Conservation (phyloP, 257 asterid genomes). For the Gentiana straminea region DNA sequence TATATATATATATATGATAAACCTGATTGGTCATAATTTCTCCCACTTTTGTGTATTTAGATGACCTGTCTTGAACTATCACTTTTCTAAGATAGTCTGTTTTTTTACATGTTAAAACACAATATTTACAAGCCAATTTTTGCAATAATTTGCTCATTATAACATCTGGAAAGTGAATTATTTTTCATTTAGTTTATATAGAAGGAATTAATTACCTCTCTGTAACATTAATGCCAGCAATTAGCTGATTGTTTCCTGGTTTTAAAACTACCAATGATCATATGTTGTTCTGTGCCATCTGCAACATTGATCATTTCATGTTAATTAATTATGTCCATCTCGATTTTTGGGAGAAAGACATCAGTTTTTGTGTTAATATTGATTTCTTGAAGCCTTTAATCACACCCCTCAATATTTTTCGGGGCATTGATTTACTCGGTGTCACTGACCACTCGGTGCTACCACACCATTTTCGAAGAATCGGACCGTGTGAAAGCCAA, state of each 20-base stretch:
- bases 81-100: conserved; percentile 65
- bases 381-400: no score
- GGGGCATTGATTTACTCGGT: no score
- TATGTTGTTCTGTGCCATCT: conserved; percentile 70
- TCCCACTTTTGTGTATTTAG: conserved; percentile 63
- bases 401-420: no score
- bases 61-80: conserved; percentile 48
- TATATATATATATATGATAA: neutral
- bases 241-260: conserved; percentile 48
- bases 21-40: conserved; percentile 80
- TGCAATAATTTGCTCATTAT: no score
- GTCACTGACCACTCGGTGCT: no score
- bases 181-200: no score
- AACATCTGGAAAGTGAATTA: no score
- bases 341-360: no score
- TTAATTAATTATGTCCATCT: neutral
- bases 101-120: neutral
- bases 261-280: conserved; percentile 74
- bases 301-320: conserved; percentile 6
- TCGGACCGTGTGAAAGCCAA: no score
- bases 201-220: conserved; percentile 40
- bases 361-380: no score
- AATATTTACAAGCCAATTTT: no score
- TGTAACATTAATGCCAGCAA: conserved; percentile 70
- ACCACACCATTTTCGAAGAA: no score